Percentiles rank a stretch among this genome's conserved stretches.
These are phyloP conservation scores for Dissophora globulifera DNA, from an alignment of 192 early-diverging fungal species.

Conservation along the genomic window DNA sequence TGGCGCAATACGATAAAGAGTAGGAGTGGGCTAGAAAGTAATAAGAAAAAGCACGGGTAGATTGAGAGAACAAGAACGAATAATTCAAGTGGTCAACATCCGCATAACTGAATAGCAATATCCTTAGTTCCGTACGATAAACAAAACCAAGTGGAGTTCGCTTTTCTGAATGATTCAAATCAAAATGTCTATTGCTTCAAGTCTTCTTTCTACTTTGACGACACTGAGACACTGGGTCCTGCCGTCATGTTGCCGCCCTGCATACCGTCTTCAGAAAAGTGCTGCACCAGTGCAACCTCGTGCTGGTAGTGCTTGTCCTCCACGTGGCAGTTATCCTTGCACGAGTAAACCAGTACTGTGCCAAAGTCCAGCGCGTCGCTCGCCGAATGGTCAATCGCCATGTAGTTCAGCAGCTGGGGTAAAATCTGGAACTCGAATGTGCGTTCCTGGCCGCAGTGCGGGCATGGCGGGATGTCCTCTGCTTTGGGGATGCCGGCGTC, in stretches of 20 bases:
- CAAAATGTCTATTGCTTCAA: too few species aligned
- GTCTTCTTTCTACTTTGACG: slow-evolving; percentile 25
- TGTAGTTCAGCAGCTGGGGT: slow-evolving; percentile 86
- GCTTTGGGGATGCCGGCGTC: slow-evolving; percentile 68
- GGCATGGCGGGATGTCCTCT: slow-evolving; percentile 72
- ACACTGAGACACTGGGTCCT: slow-evolving; percentile 27
- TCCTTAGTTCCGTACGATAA: too few species aligned
- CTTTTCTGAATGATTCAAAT: too few species aligned
- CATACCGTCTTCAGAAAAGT: slow-evolving; percentile 88
- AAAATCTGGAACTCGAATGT: slow-evolving; percentile 96
- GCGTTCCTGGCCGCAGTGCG: slow-evolving; percentile 73
- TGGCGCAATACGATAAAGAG: too few species aligned
- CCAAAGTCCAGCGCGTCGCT: slow-evolving; percentile 90
- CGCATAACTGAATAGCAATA: too few species aligned
- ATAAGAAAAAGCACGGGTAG: too few species aligned
- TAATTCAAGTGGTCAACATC: too few species aligned
- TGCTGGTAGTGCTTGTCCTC: slow-evolving; percentile 66
- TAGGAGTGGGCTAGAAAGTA: too few species aligned
- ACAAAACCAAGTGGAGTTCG: too few species aligned
- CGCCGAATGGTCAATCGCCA: slow-evolving; percentile 77
- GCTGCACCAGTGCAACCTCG: slow-evolving; percentile 80
- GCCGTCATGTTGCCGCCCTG: slow-evolving; percentile 44
- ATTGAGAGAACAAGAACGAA: too few species aligned
- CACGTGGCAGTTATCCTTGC: slow-evolving; percentile 80
- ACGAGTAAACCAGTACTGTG: slow-evolving; percentile 87